Evolutionary conservation across 345 rosid genomes (phyloP).

Genomic region (Crucihimalaya himalaica): DNA sequence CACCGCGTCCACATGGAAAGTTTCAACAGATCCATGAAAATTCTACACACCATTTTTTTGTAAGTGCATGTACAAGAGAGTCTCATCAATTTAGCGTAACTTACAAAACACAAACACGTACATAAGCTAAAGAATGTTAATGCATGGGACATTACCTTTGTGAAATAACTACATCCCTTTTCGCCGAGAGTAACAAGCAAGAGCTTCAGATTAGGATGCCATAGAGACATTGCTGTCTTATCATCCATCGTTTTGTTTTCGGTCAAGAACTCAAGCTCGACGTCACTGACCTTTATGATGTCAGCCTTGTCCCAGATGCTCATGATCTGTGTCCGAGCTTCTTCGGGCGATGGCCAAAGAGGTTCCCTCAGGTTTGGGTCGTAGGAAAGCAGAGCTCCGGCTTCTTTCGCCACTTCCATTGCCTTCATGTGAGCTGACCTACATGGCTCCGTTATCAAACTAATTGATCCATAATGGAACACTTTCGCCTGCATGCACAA

Average conservation of each 20-base stretch:
- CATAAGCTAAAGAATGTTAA: not conserved
- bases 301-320: conserved; percentile 70
- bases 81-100: not conserved
- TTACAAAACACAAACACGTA: not conserved
- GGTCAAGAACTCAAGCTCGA: conserved; percentile 50
- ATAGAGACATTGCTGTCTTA: conserved; percentile 34
- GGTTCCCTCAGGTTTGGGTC: conserved; percentile 66
- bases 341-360: conserved; percentile 61
- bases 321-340: conserved; percentile 59
- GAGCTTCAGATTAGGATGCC: conserved; percentile 58
- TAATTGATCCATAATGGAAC: conserved; percentile 70
- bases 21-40: conserved; percentile 76
- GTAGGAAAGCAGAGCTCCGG: conserved; percentile 64
- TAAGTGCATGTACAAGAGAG: not conserved
- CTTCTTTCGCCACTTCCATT: conserved; percentile 57
- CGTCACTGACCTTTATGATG: conserved; percentile 57
- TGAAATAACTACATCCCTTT: conserved; percentile 59
- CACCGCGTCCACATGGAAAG: conserved; percentile 68
- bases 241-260: conserved; percentile 40
- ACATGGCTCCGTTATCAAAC: conserved; percentile 73
- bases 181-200: conserved; percentile 64
- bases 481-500: conserved; percentile 49
- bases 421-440: conserved; percentile 61
- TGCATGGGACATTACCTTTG: conserved; percentile 37
- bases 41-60: conserved; percentile 41